Base-by-base conservation (phyloP, 2,329 filamentous ascomycete genomes). In the Penicillium capsulatum region DNA sequence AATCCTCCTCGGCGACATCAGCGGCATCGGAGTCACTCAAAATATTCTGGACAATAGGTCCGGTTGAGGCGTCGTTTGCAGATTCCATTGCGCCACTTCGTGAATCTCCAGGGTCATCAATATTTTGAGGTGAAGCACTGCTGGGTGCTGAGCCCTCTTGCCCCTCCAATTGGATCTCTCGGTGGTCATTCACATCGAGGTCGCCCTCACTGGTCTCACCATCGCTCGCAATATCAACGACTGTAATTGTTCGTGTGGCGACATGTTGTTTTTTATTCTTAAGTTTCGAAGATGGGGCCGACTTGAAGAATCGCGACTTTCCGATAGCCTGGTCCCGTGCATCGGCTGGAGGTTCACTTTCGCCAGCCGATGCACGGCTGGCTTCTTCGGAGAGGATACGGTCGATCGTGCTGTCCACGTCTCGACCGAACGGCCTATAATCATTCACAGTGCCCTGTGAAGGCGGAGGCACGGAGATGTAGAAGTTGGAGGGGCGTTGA, bases 351-450 rank as follows among this genome's bases (percentile, higher is more conserved):
- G 11, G 11, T n/a, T n/a, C n/a, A n/a, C n/a, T n/a, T n/a, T 37
- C 29, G n/a, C 19, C 31, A 10, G 31, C 31, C 3, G 27, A 36
- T 16, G 54, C 48, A 17, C 55, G 44, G 20, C 38, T 53, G 10
- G 47, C 38, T 31, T 59, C 51, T 13, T 59, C 55, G 1, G 49
- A 48, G 6, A 61, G 40, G 13, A 60, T 61, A 16, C 40, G 20
- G 9, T 61, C 47, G 16, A 58, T 32, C 1, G 48, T 51, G n/a
- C 38, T 44, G 3, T 47, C 40, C 20, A 45, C 28, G 2, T 43
- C 39, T 11, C 51, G 45, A n/a, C 45, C 41, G 15, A 59, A 54
- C 3, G 48, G 45, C n/a, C 52, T 40, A 36, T 57, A 57, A 19
- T 37, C 36, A 10, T 47, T n/a, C n/a, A n/a, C 31, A 5, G 48